A percentile compares a stretch with the other conserved stretches of the same genome.
Conservation (phyloP, 306 rosid species). For the Ormosia emarginata region DNA sequence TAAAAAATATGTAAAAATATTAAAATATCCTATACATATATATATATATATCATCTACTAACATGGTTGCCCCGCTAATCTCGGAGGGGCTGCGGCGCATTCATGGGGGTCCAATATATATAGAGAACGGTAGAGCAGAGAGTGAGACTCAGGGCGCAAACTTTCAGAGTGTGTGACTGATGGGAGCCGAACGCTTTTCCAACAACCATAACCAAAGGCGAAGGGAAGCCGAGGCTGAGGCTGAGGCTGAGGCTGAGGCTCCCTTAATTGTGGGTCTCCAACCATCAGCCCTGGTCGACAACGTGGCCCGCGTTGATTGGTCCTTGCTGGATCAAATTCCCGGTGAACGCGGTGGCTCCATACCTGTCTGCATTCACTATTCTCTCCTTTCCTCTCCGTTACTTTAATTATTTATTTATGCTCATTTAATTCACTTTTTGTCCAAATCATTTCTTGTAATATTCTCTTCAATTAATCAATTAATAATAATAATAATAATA, state of each 20-base stretch:
- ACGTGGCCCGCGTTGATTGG: slow-evolving; percentile 56
- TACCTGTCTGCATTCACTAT: slow-evolving; percentile 52
- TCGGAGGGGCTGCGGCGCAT: too few relatives aligned
- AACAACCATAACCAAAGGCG: background rate
- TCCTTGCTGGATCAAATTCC: slow-evolving; percentile 67
- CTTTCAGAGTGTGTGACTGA: background rate
- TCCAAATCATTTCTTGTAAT: too few relatives aligned
- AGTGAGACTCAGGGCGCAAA: too few relatives aligned
- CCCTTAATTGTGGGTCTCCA: slow-evolving; percentile 81
- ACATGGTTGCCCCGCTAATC: too few relatives aligned
- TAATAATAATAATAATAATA: too few relatives aligned
- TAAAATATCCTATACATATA: too few relatives aligned
- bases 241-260: slow-evolving; percentile 9
- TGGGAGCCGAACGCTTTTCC: slow-evolving; percentile 30
- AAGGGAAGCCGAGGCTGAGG: background rate
- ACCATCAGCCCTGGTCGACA: slow-evolving; percentile 79
- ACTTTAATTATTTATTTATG: background rate
- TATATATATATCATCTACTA: too few relatives aligned
- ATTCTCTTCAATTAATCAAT: background rate
- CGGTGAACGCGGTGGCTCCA: slow-evolving; percentile 93
- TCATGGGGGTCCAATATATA: too few relatives aligned
- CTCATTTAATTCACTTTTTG: background rate
- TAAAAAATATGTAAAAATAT: too few relatives aligned
- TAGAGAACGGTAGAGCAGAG: too few relatives aligned
- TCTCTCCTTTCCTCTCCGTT: background rate